Evolutionary conservation across 768 basidiomycete species (phyloP), one percentile per base, ranked within the genome.

Genomic region (Collybia sp.): DNA sequence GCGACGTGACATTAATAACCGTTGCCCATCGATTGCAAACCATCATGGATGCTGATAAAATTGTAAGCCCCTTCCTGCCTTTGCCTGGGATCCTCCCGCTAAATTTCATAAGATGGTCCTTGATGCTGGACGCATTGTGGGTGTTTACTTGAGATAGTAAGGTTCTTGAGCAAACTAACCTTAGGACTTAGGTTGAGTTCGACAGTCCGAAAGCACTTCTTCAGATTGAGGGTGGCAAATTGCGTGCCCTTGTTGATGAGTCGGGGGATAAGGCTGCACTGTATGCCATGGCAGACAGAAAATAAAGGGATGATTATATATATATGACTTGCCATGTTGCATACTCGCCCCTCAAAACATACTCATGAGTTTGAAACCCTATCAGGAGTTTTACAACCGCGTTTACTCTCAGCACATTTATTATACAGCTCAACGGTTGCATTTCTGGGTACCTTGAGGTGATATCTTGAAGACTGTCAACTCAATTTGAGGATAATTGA

Each of bases 11-110:
- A 3, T 59, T 85, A 20, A 65, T 85, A 25, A 82, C 80, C 5
- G 79, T 89, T 38, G 86, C 88, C 5, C 88, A 88, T 65, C 67
- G 83, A 34, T 68, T 86, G 9, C 75, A 78, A 49, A 85, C 83
- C 0, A 78, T 86, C 42, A 80, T 87, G 61, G 80, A 87, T 64
- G 73, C 83, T 59, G 77, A 80, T 65, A 75, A 69, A 53, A 70
- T 76, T 44, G 70, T 76, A 43, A 38, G 74, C 62, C 33, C 42
- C 36, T 16, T 20, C 40, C 40, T 12, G 17, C 13, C 18, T 25
- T n/a, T n/a, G n/a, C n/a, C 11, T 16, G 5, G 56, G 63, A 31
- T 32, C 4, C 17, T 4, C 30, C 20, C 16, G 33, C 34, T 8
- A 33, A 25, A 32, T 12, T 10, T 45, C 31, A 54, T 31, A 34